Evolutionary conservation across 495 filamentous ascomycete species (phyloP).

Genomic region (Daldinia loculata): DNA sequence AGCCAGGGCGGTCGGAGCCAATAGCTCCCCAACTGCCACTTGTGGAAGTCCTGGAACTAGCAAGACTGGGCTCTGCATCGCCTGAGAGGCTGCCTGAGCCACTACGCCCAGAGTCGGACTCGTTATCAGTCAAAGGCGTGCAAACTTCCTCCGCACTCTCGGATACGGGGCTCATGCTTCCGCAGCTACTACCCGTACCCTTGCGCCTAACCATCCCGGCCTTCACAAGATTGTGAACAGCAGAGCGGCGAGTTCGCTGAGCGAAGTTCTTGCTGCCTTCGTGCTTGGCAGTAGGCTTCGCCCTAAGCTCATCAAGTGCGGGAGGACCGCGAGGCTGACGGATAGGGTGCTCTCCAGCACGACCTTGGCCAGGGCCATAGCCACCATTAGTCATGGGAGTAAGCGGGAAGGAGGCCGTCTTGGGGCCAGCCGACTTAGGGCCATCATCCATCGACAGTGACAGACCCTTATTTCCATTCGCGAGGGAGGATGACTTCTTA

Average conservation of each 20-base stretch:
- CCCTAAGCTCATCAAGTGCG: conserved; percentile 86
- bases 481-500: conserved; percentile 87
- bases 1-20: conserved; percentile 76
- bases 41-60: conserved; percentile 79
- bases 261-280: conserved; percentile 99
- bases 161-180: conserved; percentile 88
- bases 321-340: conserved; percentile 96
- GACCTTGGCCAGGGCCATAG: conserved; percentile 91
- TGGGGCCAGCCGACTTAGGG: conserved; percentile 72
- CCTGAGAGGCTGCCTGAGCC: conserved; percentile 82
- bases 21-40: conserved; percentile 77
- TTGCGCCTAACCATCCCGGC: conserved; percentile 88
- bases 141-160: conserved; percentile 78
- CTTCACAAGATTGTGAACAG: conserved; percentile 88
- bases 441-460: conserved; percentile 65
- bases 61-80: conserved; percentile 72
- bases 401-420: conserved; percentile 77
- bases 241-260: conserved; percentile 89
- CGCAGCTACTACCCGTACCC: conserved; percentile 67
- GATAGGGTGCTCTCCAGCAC: conserved; percentile 91
- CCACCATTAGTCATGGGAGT: conserved; percentile 82
- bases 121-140: conserved; percentile 74
- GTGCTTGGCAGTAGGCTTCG: conserved; percentile 90
- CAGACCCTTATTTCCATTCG: conserved; percentile 66
- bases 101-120: conserved; percentile 80